Evolutionary conservation across 768 basidiomycete species (phyloP), one percentile per base, ranked within the genome.

Genomic region (Pulveroboletus sp.): DNA sequence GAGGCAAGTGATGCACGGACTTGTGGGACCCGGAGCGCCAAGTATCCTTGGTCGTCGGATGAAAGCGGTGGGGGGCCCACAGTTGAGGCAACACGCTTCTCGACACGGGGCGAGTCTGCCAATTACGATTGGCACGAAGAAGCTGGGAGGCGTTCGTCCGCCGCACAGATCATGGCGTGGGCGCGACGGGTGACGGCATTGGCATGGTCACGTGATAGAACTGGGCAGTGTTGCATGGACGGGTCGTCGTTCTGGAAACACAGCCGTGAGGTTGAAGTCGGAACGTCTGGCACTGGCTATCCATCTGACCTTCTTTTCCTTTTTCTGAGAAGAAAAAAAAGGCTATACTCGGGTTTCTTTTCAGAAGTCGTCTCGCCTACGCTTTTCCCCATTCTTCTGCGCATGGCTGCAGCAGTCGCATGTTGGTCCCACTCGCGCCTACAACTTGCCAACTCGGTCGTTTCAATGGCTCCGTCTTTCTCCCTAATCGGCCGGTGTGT

Each of bases 11-110:
- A 8, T 38, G 27, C 26, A 47, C 47, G 35, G 39, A 26, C 31
- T 13, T 27, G 42, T 30, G 50, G 56, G 41, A 27, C 4, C 5
- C 57, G 57, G 58, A 54, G 55, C 55, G 60, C 58, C 46, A 37
- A 40, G 7, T 7, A 13, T 55, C 58, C 60, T 50, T 61, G 48
- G 10, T 52, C 3, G 41, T 63, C 60, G 58, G 61, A 52, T 6
- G 26, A 47, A 38, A 14, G 50, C 56, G 28, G 47, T 45, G 48
- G 6, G 28, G 6, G 39, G 15, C 40, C 49, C 39, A 58, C 56
- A 39, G 36, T 26, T 38, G 11, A 24, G 27, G 37, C 35, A 38
- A 37, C 32, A n/a, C 11, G 31, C 28, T 54, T 13, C 27, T 47
- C 14, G 17, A 30, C 50, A 40, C 40, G 45, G 13, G 42, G 36